Percentiles rank a stretch among this genome's conserved stretches.
Evolutionary conservation across 2,329 filamentous ascomycete species (phyloP).

Genomic region (Furcasterigmium furcatum): DNA sequence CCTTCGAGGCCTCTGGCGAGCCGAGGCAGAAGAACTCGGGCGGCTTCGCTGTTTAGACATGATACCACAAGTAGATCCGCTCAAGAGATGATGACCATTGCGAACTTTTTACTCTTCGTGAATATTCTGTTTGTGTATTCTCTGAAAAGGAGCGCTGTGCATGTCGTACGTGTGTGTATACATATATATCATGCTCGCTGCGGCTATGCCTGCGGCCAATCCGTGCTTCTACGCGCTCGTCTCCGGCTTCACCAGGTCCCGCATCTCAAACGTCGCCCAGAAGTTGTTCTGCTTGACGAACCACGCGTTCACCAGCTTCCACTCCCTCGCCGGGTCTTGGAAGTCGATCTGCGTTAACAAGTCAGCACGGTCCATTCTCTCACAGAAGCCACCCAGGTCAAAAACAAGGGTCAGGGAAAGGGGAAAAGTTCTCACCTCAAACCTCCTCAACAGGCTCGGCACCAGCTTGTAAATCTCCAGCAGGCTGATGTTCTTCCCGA

Average conservation of each 20-base stretch:
- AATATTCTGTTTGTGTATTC: too few species aligned
- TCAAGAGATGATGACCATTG: background rate
- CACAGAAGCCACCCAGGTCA: too few species aligned
- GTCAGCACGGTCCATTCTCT: too few species aligned
- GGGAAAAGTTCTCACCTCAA: slow-evolving; percentile 60
- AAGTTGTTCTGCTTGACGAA: slow-evolving; percentile 61
- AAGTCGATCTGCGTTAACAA: slow-evolving; percentile 42
- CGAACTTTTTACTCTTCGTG: too few species aligned
- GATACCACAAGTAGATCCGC: background rate
- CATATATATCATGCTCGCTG: too few species aligned
- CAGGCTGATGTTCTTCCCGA: slow-evolving; percentile 63
- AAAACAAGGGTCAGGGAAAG: too few species aligned
- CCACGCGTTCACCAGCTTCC: slow-evolving; percentile 59
- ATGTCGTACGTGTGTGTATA: too few species aligned
- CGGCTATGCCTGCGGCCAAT: too few species aligned
- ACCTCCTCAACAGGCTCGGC: slow-evolving; percentile 58
- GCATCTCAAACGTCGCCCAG: slow-evolving; percentile 37
- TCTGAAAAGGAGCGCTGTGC: too few species aligned
- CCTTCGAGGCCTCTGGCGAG: slow-evolving; percentile 79
- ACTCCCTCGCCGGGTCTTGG: slow-evolving; percentile 50
- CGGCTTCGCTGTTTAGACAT: slow-evolving; percentile 49
- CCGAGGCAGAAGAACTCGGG: slow-evolving; percentile 75
- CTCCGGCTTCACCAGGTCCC: slow-evolving; percentile 37
- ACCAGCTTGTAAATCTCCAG: slow-evolving; percentile 63
- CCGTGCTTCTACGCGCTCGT: too few species aligned